Percentiles rank a stretch among this genome's conserved stretches.
phyloP scores from a whole-genome alignment of 2,329 filamentous ascomycete genomes.

The Tolypocladium sp. region DNA sequence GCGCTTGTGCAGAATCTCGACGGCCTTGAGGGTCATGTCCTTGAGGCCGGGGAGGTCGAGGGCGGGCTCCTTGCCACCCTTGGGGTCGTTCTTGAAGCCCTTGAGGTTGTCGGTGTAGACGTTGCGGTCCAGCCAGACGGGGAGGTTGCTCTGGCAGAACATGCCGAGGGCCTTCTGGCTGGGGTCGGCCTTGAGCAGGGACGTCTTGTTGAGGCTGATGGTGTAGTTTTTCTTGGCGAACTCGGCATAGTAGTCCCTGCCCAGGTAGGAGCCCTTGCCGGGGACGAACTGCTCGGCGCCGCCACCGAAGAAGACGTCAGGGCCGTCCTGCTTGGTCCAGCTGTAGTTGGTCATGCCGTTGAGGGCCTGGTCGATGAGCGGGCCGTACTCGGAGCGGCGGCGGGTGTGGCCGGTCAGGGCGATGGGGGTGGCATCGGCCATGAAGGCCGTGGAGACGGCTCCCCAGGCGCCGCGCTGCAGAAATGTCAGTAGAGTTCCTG shows the following conservation, averaged over 20 bases:
- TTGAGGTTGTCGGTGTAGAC: conserved; percentile 65
- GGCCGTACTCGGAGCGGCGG: conserved; percentile 57
- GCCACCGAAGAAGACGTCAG: conserved; percentile 75
- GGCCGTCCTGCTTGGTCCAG: conserved; percentile 66
- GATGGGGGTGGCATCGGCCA: conserved; percentile 75
- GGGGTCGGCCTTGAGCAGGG: conserved; percentile 48
- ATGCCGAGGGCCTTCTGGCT: conserved; percentile 63
- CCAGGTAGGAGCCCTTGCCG: conserved; percentile 53
- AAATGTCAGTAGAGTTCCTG: neutral
- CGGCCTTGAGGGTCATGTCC: conserved; percentile 82
- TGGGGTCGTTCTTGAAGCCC: conserved; percentile 57
- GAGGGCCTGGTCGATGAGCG: conserved; percentile 67
- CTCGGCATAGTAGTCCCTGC: conserved; percentile 70
- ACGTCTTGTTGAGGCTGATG: conserved; percentile 65
- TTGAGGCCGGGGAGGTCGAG: conserved; percentile 74
- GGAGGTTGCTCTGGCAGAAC: conserved; percentile 66
- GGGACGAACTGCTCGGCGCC: conserved; percentile 75
- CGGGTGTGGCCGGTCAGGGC: conserved; percentile 66
- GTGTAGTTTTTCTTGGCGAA: conserved; percentile 67
- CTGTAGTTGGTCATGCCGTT: conserved; percentile 72
- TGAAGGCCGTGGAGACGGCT: conserved; percentile 69
- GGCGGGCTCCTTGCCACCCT: conserved; percentile 54
- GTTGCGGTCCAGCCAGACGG: conserved; percentile 81
- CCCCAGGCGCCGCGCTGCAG: conserved; percentile 45
- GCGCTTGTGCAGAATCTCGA: conserved; percentile 64